A percentile compares a stretch with the other conserved stretches of the same genome.
phyloP scores from a whole-genome alignment of 257 asterid species.

The Jacaranda copaia region DNA sequence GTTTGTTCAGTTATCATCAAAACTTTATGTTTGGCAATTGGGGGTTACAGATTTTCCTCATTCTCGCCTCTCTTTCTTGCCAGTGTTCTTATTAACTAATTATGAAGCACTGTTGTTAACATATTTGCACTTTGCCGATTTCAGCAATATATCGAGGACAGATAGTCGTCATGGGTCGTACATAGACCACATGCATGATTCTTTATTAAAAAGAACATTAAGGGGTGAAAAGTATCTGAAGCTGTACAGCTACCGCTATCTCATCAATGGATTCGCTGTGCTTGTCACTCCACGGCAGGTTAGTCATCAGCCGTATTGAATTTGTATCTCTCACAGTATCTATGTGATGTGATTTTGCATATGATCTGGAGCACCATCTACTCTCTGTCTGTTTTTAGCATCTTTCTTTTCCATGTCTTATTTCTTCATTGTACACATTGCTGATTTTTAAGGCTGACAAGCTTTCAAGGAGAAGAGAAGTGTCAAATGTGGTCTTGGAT shows the following conservation, averaged over 20 bases:
- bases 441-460: slow-evolving; percentile 69
- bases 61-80: slow-evolving; percentile 17
- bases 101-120: slow-evolving; percentile 22
- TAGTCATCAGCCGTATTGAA: background rate
- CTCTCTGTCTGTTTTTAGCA: too few relatives aligned
- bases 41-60: slow-evolving; percentile 18
- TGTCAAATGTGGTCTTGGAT: slow-evolving; percentile 81
- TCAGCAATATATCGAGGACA: slow-evolving; percentile 66
- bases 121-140: slow-evolving; percentile 36
- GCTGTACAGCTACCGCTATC: slow-evolving; percentile 92
- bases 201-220: slow-evolving; percentile 63
- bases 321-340: background rate
- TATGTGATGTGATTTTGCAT: background rate
- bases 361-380: too few relatives aligned
- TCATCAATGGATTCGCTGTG: slow-evolving; percentile 93
- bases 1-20: slow-evolving; percentile 9
- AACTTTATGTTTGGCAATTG: background rate
- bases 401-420: too few relatives aligned
- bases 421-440: slow-evolving; percentile 4
- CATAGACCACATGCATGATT: slow-evolving; percentile 74
- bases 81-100: slow-evolving; percentile 12
- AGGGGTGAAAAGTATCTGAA: slow-evolving; percentile 84
- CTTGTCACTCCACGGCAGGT: slow-evolving; percentile 93
- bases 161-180: slow-evolving; percentile 45
- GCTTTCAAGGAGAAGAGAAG: slow-evolving; percentile 78